Conservation (phyloP, 1,139 yeast genomes). For the Kluyveromyces sp. region DNA sequence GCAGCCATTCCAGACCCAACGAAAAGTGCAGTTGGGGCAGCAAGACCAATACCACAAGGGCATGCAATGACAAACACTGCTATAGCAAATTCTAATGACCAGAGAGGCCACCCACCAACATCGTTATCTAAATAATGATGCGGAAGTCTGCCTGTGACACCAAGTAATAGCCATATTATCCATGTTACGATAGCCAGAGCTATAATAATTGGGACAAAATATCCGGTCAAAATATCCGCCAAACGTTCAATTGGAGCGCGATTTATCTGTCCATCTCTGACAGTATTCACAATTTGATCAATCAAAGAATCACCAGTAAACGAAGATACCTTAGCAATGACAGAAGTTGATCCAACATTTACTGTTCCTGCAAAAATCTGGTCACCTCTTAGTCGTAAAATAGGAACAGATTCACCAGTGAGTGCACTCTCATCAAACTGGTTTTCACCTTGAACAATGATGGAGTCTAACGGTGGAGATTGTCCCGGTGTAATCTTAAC, state of each 20-base stretch:
- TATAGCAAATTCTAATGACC: slow-evolving; percentile 72
- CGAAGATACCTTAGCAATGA: slow-evolving; percentile 52
- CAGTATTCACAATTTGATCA: slow-evolving; percentile 63
- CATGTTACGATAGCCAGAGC: slow-evolving; percentile 55
- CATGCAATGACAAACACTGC: slow-evolving; percentile 85
- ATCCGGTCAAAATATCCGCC: slow-evolving; percentile 64
- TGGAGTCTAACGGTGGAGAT: slow-evolving; percentile 66
- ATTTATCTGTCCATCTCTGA: slow-evolving; percentile 64
- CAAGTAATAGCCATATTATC: slow-evolving; percentile 59
- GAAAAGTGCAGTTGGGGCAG: slow-evolving; percentile 88
- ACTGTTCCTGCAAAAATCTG: slow-evolving; percentile 69
- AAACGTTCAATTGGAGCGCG: slow-evolving; percentile 69
- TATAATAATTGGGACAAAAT: slow-evolving; percentile 65
- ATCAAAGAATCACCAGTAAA: slow-evolving; percentile 58
- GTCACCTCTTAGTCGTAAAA: slow-evolving; percentile 45
- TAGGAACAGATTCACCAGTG: slow-evolving; percentile 60
- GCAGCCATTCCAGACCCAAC: slow-evolving; percentile 90
- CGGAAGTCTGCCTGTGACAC: slow-evolving; percentile 50
- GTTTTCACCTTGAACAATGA: slow-evolving; percentile 47
- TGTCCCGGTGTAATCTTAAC: slow-evolving; percentile 58
- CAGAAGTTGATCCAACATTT: slow-evolving; percentile 48
- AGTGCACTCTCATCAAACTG: slow-evolving; percentile 71
- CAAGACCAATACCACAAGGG: slow-evolving; percentile 68
- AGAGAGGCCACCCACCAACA: slow-evolving; percentile 67
- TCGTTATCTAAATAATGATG: slow-evolving; percentile 49